Evolutionary conservation across 2,329 filamentous ascomycete species (phyloP).

Genomic region (Colletotrichum horii): DNA sequence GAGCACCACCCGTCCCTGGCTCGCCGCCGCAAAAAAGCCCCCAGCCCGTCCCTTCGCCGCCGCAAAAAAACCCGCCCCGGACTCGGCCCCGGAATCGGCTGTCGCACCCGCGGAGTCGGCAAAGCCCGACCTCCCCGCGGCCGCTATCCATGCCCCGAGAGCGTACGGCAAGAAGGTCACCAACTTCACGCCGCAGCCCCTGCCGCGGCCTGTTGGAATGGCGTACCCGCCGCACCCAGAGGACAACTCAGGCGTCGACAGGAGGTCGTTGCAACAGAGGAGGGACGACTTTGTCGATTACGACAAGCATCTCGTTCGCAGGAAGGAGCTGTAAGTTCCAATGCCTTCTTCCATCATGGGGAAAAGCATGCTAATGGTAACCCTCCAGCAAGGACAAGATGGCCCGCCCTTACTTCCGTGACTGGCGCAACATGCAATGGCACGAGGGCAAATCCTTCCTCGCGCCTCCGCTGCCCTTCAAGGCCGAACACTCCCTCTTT

Average conservation of each 20-base stretch:
- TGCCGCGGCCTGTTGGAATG: slow-evolving; percentile 83
- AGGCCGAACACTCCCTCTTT: slow-evolving; percentile 80
- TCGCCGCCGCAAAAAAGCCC: slow-evolving; percentile 34
- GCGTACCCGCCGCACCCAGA: slow-evolving; percentile 73
- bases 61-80: slow-evolving; percentile 29
- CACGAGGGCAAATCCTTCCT: slow-evolving; percentile 93
- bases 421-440: slow-evolving; percentile 84
- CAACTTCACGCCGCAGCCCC: slow-evolving; percentile 62
- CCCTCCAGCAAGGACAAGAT: slow-evolving; percentile 71
- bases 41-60: slow-evolving; percentile 27
- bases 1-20: slow-evolving; percentile 45
- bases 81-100: slow-evolving; percentile 11
- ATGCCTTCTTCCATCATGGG: neutral
- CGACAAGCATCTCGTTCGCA: slow-evolving; percentile 79
- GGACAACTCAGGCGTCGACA: slow-evolving; percentile 82
- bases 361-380: neutral
- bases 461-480: slow-evolving; percentile 84
- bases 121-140: slow-evolving; percentile 43
- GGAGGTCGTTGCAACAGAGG: slow-evolving; percentile 69
- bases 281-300: slow-evolving; percentile 84
- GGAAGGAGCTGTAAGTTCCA: slow-evolving; percentile 71
- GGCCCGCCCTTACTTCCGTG: slow-evolving; percentile 90
- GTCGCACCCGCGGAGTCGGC: slow-evolving; percentile 30
- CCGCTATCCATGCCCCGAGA: slow-evolving; percentile 63
- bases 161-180: slow-evolving; percentile 61